These are phyloP conservation scores for Trichoderma gracile DNA, from an alignment of 2,329 filamentous ascomycete genomes.

Conservation along the genomic window DNA sequence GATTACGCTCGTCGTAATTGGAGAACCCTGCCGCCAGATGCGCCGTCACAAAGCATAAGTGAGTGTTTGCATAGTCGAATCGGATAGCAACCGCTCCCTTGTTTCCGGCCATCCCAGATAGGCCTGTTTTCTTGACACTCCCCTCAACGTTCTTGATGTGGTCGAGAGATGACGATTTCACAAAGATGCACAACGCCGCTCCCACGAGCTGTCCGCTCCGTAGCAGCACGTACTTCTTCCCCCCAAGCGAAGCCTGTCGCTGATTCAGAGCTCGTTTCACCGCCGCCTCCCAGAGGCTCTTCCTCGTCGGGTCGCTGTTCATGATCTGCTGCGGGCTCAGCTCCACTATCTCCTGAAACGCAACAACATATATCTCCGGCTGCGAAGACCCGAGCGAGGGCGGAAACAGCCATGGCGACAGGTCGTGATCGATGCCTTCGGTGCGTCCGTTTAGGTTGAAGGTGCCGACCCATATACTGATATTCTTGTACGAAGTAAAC, in stretches of 20 bases:
- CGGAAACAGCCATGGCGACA: conserved; percentile 84
- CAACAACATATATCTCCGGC: conserved; percentile 85
- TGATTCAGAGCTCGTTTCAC: conserved; percentile 77
- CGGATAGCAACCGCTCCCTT: conserved; percentile 97
- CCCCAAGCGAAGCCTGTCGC: conserved; percentile 63
- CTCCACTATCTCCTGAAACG: conserved; percentile 98
- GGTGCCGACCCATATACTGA: conserved; percentile 82
- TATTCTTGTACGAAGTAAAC: conserved; percentile 71
- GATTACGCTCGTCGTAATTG: conserved; percentile 94
- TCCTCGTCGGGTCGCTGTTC: conserved; percentile 89
- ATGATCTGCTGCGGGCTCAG: conserved; percentile 97
- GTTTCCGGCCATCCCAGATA: conserved; percentile 97
- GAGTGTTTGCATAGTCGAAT: conserved; percentile 90
- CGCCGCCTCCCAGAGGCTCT: conserved; percentile 81
- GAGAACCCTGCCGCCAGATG: conserved; percentile 94
- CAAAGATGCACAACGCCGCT: conserved; percentile 88
- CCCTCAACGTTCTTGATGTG: conserved; percentile 97
- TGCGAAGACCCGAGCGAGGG: conserved; percentile 57
- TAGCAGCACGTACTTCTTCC: conserved; percentile 82
- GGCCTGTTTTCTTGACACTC: conserved; percentile 87
- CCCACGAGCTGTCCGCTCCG: conserved; percentile 93
- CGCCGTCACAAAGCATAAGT: conserved; percentile 92
- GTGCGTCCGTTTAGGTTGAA: conserved; percentile 94
- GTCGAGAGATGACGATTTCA: conserved; percentile 72
- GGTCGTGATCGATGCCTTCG: conserved; percentile 72